These are phyloP conservation scores for Pelargonium australe DNA, from an alignment of 441 rosid species.

Conservation along the genomic window DNA sequence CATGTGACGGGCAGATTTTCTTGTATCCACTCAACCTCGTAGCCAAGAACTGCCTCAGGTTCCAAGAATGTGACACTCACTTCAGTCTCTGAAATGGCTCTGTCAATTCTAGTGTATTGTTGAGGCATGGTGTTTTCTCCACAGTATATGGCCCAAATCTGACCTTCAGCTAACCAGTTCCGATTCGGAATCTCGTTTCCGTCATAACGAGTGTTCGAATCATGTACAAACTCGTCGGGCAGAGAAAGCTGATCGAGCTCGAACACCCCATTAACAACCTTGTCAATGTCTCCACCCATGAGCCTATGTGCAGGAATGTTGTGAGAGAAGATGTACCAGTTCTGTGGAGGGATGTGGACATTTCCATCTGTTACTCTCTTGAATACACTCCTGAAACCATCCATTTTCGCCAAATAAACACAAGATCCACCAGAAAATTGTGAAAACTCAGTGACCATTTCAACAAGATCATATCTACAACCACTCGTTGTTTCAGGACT, in stretches of 20 bases:
- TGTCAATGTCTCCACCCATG: conserved; percentile 7
- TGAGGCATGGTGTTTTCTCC: conserved; percentile 13
- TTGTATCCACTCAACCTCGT: conserved; percentile 1
- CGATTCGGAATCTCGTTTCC: not conserved
- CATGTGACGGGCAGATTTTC: conserved; percentile 9
- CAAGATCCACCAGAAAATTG: not conserved
- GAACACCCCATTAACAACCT: not conserved
- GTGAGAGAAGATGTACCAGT: conserved; percentile 16
- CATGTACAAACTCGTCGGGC: conserved; percentile 4
- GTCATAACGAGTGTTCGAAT: not conserved
- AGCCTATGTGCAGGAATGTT: conserved; percentile 12
- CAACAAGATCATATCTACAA: conserved; percentile 13
- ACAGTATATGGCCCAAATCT: conserved; percentile 13
- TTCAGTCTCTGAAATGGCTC: conserved; percentile 7
- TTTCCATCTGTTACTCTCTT: conserved; percentile 10
- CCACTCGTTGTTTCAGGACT: conserved; percentile 4
- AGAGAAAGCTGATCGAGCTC: conserved; percentile 16
- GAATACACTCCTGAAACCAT: conserved; percentile 19
- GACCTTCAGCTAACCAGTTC: not conserved
- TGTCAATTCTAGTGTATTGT: conserved; percentile 2
- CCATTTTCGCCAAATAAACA: conserved; percentile 7
- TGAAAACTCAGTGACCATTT: conserved; percentile 18
- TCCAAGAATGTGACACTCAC: conserved; percentile 14
- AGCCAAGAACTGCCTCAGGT: conserved; percentile 4
- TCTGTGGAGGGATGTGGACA: conserved; percentile 12